A percentile compares a stretch with the other conserved stretches of the same genome.
phyloP scores from a whole-genome alignment of 2,329 filamentous ascomycete genomes.

The Arthrobotrys sinensis region DNA sequence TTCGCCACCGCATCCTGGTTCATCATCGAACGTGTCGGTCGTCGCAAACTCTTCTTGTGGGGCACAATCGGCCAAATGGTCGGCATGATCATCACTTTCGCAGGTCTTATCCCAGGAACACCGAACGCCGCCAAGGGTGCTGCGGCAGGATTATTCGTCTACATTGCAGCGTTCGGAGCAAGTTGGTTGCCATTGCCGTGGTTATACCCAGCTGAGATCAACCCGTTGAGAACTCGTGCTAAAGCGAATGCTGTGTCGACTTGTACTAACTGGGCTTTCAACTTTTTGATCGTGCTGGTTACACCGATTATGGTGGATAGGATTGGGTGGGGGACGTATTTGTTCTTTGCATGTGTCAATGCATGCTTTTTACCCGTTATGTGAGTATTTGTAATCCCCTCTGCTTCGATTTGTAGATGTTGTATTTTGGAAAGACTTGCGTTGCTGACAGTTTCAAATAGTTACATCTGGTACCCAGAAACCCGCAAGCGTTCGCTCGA shows the following conservation, averaged over 20 bases:
- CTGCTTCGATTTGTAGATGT: background rate
- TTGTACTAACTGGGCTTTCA: slow-evolving; percentile 69
- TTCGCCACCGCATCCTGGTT: slow-evolving; percentile 76
- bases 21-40: slow-evolving; percentile 77
- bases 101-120: slow-evolving; percentile 67
- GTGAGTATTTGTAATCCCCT: slow-evolving; percentile 66
- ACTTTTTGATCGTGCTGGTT: slow-evolving; percentile 65
- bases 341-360: slow-evolving; percentile 67
- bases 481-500: slow-evolving; percentile 66
- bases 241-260: slow-evolving; percentile 77
- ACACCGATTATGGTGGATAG: slow-evolving; percentile 64
- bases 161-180: slow-evolving; percentile 79
- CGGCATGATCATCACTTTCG: slow-evolving; percentile 76
- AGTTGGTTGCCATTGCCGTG: slow-evolving; percentile 77
- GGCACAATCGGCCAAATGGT: slow-evolving; percentile 76
- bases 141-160: slow-evolving; percentile 77
- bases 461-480: slow-evolving; percentile 35
- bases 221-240: slow-evolving; percentile 71
- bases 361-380: slow-evolving; percentile 67
- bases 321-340: slow-evolving; percentile 66
- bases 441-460: slow-evolving; percentile 7
- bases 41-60: slow-evolving; percentile 80
- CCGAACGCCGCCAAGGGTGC: slow-evolving; percentile 67
- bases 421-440: background rate
- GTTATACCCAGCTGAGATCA: slow-evolving; percentile 75